Evolutionary conservation across 306 rosid genomes (phyloP), one percentile per base, ranked within the genome.

Genomic region (Citrullus colocynthis): DNA sequence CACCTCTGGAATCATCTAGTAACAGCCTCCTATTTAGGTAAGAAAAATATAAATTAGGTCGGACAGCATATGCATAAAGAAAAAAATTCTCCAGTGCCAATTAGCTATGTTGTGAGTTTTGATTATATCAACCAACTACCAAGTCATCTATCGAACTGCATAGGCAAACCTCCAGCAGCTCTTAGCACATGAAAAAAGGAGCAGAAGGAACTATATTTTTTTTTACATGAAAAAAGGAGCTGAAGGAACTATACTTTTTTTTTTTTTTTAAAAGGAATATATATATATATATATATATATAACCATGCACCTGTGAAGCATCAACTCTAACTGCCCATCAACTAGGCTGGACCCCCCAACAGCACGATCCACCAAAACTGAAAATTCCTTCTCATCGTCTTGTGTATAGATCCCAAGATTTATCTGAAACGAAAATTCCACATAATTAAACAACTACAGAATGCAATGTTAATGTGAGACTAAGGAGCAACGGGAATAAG

Each of bases 1-100:
- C 99, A 37, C 97, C 97, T 87, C 97, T 90, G 45, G 87, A 80
- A 77, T 95, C 99, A 83, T 95, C 99, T 74, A 70, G 70, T 67
- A 90, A 72, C 57, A 92, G 79, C 84, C 99, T 92, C 99, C 99
- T 95, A 67, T 11, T 58, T 58, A 44, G 66, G 59, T 60, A 24
- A 67, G 16, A 78, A 65, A 18, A 74, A 78, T 55, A 20, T 18
- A 37, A 37, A 36, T 78, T 51, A 64, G 45, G 49, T 9, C 48
- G 18, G 11, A 41, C 69, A 28, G 42, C n/a, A 48, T 24, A 24
- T 71, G 21, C 76, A 49, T 49, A 49, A 71, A 28, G 59, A 44
- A 71, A 48, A 28, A 28, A 42, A 7, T 45, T 71, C 14, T 0
- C 6, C 20, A 21, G 42, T 71, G 15, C 15, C n/a, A 18, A 39